Conservation (phyloP, 139 green algal genomes). For the Edaphochlamys debaryana region DNA sequence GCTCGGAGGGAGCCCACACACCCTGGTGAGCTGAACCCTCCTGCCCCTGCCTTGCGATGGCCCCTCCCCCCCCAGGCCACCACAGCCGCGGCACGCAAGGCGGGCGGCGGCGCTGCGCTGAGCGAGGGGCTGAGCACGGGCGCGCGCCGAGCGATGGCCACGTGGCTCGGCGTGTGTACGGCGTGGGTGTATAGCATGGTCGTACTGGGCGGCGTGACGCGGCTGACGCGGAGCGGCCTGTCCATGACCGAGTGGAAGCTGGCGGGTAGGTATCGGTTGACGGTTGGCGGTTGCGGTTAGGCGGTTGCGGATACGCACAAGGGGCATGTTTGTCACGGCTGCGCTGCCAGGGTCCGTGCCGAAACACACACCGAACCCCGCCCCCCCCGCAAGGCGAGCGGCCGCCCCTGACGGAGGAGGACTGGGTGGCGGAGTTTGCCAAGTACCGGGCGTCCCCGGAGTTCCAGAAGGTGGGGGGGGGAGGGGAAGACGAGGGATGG, state of each 20-base stretch:
- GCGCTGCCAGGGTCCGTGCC: too few species aligned
- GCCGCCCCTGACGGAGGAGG: slow-evolving; percentile 66
- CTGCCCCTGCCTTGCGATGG: too few species aligned
- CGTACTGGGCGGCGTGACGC: slow-evolving; percentile 95
- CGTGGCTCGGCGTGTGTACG: slow-evolving; percentile 85
- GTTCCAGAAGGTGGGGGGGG: slow-evolving; percentile 61
- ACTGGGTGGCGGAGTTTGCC: slow-evolving; percentile 92
- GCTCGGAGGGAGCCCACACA: too few species aligned
- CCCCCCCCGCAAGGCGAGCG: slow-evolving; percentile 78
- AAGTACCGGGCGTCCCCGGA: slow-evolving; percentile 94
- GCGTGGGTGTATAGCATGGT: slow-evolving; percentile 97
- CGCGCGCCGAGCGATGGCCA: not conserved
- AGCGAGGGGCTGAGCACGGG: slow-evolving; percentile 25
- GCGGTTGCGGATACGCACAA: too few species aligned
- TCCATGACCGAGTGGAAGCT: slow-evolving; percentile 99
- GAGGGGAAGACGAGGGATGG: too few species aligned
- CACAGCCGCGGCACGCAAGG: not conserved
- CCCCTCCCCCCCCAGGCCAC: too few species aligned
- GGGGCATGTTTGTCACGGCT: too few species aligned
- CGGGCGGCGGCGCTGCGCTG: slow-evolving; percentile 26
- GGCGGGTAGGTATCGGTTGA: slow-evolving; percentile 79
- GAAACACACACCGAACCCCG: too few species aligned
- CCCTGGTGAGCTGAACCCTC: too few species aligned
- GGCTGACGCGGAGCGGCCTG: slow-evolving; percentile 95
- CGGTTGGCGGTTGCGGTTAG: too few species aligned